Percentiles rank a stretch among this genome's conserved stretches.
phyloP scores from a whole-genome alignment of 106 monocot genomes.

The Allium sativum region DNA sequence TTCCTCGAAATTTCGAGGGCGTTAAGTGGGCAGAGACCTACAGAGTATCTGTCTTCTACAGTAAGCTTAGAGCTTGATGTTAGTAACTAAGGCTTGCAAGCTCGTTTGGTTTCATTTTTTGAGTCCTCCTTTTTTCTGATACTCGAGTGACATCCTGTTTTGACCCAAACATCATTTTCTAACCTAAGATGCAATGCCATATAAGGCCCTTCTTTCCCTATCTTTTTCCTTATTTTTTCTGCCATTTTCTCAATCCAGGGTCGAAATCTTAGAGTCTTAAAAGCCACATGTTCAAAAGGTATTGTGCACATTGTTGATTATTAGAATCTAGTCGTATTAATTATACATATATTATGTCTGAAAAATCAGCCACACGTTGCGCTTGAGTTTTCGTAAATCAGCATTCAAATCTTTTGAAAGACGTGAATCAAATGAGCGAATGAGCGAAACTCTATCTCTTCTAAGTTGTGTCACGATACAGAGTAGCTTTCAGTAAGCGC shows the following conservation, averaged over 20 bases:
- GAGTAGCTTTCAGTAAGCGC: no score
- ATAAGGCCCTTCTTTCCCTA: constrained; percentile 31
- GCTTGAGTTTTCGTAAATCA: constrained; percentile 35
- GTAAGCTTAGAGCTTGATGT: constrained; percentile 34
- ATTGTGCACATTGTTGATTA: not conserved
- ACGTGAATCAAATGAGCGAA: no score
- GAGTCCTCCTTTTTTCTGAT: constrained; percentile 20
- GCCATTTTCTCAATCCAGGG: constrained; percentile 30
- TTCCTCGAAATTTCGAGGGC: no score
- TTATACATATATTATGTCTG: not conserved
- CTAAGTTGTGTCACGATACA: no score
- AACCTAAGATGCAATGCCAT: constrained; percentile 40
- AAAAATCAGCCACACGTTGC: constrained; percentile 20
- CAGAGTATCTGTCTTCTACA: constrained; percentile 13
- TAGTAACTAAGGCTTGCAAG: constrained; percentile 18
- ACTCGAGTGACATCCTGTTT: constrained; percentile 37
- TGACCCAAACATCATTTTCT: no score
- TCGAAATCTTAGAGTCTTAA: constrained; percentile 31
- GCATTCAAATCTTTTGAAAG: constrained; percentile 18
- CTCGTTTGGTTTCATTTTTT: constrained; percentile 13
- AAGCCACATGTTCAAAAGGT: constrained; percentile 23
- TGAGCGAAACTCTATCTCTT: no score
- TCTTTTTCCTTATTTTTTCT: constrained; percentile 20
- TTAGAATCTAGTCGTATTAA: not conserved
- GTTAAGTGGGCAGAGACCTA: no score